Conservation (phyloP, 2,329 filamentous ascomycete genomes). For the Claviceps humidiphila region DNA sequence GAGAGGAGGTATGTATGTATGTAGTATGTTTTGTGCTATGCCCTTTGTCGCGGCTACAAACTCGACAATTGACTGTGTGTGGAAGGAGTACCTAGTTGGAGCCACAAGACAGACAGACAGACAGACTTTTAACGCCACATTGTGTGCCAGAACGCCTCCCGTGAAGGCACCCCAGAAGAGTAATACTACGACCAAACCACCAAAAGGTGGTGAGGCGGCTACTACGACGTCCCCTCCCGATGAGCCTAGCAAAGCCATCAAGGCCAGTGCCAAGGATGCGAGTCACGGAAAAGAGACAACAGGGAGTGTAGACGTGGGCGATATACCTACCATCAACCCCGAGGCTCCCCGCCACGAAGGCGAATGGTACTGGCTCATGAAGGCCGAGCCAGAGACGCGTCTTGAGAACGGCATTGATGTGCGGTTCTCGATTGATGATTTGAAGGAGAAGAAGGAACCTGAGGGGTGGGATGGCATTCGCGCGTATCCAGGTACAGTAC, state of each 20-base stretch:
- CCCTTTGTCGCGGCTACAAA: neutral
- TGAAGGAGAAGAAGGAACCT: conserved; percentile 56
- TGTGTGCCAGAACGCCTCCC: neutral
- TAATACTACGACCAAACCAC: neutral
- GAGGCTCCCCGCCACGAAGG: conserved; percentile 27
- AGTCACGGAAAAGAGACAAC: neutral
- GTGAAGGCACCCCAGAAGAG: neutral
- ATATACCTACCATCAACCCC: conserved; percentile 24
- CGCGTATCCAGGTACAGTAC: conserved; percentile 29
- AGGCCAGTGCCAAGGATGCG: neutral
- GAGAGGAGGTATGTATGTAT: neutral
- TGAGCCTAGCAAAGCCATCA: neutral
- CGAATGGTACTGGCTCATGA: conserved; percentile 63
- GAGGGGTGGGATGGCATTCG: conserved; percentile 75
- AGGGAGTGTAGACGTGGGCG: conserved; percentile 13
- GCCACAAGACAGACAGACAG: no score
- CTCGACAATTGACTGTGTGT: neutral
- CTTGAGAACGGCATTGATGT: conserved; percentile 80
- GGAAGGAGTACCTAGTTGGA: neutral
- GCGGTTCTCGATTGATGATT: conserved; percentile 86
- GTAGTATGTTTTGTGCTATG: neutral
- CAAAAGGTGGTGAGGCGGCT: neutral
- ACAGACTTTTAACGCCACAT: neutral
- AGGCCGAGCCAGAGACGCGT: conserved; percentile 78
- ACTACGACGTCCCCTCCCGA: neutral